phyloP scores from a whole-genome alignment of 768 basidiomycete species.

The Pisolithus microcarpus region DNA sequence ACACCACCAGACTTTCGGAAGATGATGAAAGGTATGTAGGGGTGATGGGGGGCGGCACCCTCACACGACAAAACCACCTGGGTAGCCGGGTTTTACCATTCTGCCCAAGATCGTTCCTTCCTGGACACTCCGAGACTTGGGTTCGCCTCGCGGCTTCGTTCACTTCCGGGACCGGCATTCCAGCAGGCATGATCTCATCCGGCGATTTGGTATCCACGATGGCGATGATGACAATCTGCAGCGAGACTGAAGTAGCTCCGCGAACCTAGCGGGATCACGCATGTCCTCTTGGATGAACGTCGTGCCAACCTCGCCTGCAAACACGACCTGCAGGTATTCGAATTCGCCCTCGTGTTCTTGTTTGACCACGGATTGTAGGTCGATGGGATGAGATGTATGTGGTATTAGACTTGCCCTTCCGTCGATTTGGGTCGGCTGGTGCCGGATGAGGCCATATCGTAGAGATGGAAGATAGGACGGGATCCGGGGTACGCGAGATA shows the following conservation, averaged over 20 bases:
- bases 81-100: conserved; percentile 79
- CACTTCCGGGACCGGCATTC: conserved; percentile 5
- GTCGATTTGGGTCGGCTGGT: conserved; percentile 6
- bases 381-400: conserved; percentile 31
- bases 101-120: conserved; percentile 52
- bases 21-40: neutral
- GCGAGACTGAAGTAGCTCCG: conserved; percentile 52
- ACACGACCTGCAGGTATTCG: conserved; percentile 52
- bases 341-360: conserved; percentile 42
- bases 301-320: conserved; percentile 66
- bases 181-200: conserved; percentile 7
- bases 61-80: conserved; percentile 67
- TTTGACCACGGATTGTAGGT: conserved; percentile 16
- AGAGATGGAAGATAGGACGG: conserved; percentile 32
- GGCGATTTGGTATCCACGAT: conserved; percentile 29
- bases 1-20: neutral
- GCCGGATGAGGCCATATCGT: conserved; percentile 40
- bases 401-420: too few relatives aligned
- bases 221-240: conserved; percentile 65
- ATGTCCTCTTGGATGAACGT: conserved; percentile 83
- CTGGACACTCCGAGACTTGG: conserved; percentile 35
- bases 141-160: conserved; percentile 14
- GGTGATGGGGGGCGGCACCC: conserved; percentile 16
- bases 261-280: conserved; percentile 49
- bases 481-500: conserved; percentile 25